phyloP scores from a whole-genome alignment of 768 basidiomycete species.

The Pisolithus marmoratus region DNA sequence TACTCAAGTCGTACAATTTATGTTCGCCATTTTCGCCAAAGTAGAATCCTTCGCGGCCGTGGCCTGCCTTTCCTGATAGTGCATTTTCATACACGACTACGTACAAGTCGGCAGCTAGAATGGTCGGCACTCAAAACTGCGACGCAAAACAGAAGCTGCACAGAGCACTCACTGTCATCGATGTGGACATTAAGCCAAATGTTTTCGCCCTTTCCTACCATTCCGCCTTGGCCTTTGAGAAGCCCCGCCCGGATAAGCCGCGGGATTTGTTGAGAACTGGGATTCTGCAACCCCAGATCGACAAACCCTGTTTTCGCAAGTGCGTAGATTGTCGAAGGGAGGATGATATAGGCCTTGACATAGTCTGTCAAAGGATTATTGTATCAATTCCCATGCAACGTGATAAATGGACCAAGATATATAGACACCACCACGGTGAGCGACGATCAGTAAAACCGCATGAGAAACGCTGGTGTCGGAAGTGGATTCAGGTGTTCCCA shows the following conservation, averaged over 20 bases:
- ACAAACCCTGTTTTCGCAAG: conserved; percentile 13
- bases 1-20: conserved; percentile 8
- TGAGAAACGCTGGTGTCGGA: too few relatives aligned
- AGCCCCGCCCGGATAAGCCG: conserved; percentile 15
- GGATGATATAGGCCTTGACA: conserved; percentile 41
- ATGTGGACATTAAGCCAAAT: conserved; percentile 19
- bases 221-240: conserved; percentile 14
- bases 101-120: conserved; percentile 14
- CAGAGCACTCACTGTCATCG: conserved; percentile 13
- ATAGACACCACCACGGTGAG: too few relatives aligned
- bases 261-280: conserved; percentile 22
- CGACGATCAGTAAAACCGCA: too few relatives aligned
- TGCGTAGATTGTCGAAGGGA: conserved; percentile 34
- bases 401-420: too few relatives aligned
- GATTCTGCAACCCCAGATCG: conserved; percentile 16
- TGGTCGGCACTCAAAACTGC: too few relatives aligned
- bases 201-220: conserved; percentile 24
- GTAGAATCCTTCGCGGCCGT: conserved; percentile 21
- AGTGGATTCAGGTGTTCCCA: too few relatives aligned
- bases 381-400: too few relatives aligned
- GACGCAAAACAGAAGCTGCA: neutral
- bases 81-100: conserved; percentile 11
- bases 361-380: conserved; percentile 30
- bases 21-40: conserved; percentile 20
- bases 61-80: conserved; percentile 8